phyloP scores from a whole-genome alignment of 441 rosid species.

The Codiaeum variegatum region DNA sequence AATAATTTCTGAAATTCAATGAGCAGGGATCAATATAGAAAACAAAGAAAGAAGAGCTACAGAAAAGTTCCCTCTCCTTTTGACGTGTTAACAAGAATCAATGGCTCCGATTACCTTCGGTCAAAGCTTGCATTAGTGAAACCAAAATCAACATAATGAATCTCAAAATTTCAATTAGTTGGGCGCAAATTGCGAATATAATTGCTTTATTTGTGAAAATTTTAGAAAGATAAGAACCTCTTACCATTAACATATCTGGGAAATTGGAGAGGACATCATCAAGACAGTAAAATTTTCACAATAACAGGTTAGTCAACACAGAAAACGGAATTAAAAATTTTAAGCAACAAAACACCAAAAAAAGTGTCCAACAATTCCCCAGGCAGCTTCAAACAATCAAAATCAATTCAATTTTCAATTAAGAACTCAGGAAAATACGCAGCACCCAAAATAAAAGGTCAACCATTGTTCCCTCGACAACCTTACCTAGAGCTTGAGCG shows the following conservation, averaged over 20 bases:
- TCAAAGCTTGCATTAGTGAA: constrained; percentile 57
- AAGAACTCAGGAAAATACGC: too few species aligned
- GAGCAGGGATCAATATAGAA: constrained; percentile 15
- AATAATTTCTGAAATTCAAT: constrained; percentile 67
- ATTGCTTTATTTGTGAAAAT: neutral
- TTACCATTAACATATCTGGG: constrained; percentile 74
- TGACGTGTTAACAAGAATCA: constrained; percentile 18
- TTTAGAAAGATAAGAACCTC: neutral
- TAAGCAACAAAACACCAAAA: too few species aligned
- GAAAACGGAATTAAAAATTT: too few species aligned
- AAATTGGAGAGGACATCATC: constrained; percentile 76
- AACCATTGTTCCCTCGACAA: too few species aligned
- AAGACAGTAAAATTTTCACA: too few species aligned
- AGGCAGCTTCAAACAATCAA: too few species aligned
- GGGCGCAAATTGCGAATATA: neutral
- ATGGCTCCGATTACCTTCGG: constrained; percentile 53
- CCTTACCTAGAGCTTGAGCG: too few species aligned
- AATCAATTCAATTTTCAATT: too few species aligned
- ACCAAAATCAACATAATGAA: constrained; percentile 5
- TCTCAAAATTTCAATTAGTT: neutral
- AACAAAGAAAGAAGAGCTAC: constrained; percentile 8
- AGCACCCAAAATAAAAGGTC: too few species aligned
- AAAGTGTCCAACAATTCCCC: too few species aligned
- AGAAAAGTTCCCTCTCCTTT: constrained; percentile 18
- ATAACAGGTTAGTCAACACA: too few species aligned